Base-by-base conservation (phyloP, 768 basidiomycete genomes). In the Agaricus sinodeliciosus region DNA sequence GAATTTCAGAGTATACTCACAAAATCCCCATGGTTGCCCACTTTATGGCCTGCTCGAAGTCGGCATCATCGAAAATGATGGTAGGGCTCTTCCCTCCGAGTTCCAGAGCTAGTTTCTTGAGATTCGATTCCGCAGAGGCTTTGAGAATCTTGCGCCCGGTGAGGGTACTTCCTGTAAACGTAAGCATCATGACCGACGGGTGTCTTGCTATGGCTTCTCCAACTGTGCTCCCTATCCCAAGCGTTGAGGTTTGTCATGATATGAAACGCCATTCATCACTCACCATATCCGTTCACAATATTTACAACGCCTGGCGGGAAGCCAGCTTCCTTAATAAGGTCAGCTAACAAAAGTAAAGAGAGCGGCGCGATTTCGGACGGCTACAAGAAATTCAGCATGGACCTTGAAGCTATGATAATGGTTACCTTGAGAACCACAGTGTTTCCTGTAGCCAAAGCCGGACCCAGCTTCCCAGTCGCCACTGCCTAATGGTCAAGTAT, bases 231-330 rank as follows among this genome's bases (percentile, higher is more conserved):
- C 72, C 70, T 68, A 35, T 9, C 43, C 31, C n/a, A 47, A 3
- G 25, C 4, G 25, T 25, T 48, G 9, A 48, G 12, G 9, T 9
- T 31, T 25, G 25, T 4, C 11, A 15, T 3, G 19, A 13, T n/a
- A 4, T 47, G 8, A 31, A 56, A 25, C 19, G 22, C 19, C 15
- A 26, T 28, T 26, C 12, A 35, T 13, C 18, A 12, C 49, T 27
- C 52, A 36, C 86, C 89, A 55, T 81, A 80, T 18, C 88, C 90
- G 2, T 76, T 74, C 22, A 91, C 61, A 51, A 87, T 71, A 65
- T 90, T 90, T 59, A 91, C 70, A 12, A 86, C 85, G 51, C 90
- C 88, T n/a, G 81, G 73, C 8, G 87, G 88, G 69, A 88, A 83
- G 6, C 87, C 87, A 2, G 86, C 88, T 62, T 89, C 79, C 19